Conservation (phyloP, 2,329 filamentous ascomycete species). For the Neopestalotiopsis sp. region DNA sequence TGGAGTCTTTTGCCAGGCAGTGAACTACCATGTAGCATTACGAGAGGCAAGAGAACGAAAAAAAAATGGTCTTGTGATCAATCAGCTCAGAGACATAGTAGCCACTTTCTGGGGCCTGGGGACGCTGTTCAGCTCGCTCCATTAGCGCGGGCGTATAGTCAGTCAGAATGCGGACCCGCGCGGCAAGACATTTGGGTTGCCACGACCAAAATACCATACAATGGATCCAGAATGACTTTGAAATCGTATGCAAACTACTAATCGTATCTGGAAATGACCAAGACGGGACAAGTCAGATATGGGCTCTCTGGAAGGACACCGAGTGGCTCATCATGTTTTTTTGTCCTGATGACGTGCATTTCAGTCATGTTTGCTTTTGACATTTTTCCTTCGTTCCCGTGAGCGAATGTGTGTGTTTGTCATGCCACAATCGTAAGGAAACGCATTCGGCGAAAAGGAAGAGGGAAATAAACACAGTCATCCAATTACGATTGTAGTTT, state of each 20-base stretch:
- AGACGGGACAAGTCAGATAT: background rate
- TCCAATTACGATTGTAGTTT: background rate
- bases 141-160: background rate
- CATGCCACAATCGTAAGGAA: slow-evolving; percentile 20
- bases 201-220: background rate
- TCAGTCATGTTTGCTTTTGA: background rate
- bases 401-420: background rate
- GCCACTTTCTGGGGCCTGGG: background rate
- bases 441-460: slow-evolving; percentile 4
- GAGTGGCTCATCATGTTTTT: background rate
- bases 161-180: slow-evolving; percentile 1
- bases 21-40: no score
- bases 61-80: background rate
- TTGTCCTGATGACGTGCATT: background rate
- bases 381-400: background rate
- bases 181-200: background rate
- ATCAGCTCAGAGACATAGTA: background rate
- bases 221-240: background rate
- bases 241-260: background rate
- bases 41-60: no score
- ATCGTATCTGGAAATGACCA: background rate
- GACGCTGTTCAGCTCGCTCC: background rate
- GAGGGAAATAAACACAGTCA: background rate
- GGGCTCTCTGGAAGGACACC: background rate
- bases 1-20: background rate